Percentiles rank a stretch among this genome's conserved stretches.
These are phyloP conservation scores for Linnemannia zychae DNA, from an alignment of 192 early-diverging fungal species.

Conservation along the genomic window DNA sequence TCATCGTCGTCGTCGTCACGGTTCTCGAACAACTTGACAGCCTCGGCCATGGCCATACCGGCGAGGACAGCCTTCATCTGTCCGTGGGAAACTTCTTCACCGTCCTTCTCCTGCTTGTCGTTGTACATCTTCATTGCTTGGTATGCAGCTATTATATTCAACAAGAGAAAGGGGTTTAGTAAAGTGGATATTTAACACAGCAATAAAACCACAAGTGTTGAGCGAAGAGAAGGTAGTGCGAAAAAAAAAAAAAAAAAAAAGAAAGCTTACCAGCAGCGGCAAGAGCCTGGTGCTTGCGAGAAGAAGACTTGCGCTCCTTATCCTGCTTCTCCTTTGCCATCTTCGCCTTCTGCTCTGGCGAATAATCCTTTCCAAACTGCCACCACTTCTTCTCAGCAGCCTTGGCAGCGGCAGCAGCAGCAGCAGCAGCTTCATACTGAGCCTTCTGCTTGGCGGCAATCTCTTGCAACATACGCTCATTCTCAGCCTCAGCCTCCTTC, in stretches of 20 bases:
- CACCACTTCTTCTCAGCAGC: constrained; percentile 49
- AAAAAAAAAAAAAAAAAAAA: background rate
- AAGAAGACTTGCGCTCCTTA: constrained; percentile 40
- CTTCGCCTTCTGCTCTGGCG: constrained; percentile 30
- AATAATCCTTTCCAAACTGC: constrained; percentile 17
- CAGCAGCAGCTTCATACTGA: constrained; percentile 40
- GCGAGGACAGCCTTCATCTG: constrained; percentile 55
- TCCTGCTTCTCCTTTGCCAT: constrained; percentile 32
- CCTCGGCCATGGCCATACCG: constrained; percentile 61
- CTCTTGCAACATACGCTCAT: constrained; percentile 30
- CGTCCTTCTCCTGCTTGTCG: constrained; percentile 41
- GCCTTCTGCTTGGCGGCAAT: constrained; percentile 38
- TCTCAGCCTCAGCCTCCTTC: constrained; percentile 44
- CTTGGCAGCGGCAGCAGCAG: constrained; percentile 34
- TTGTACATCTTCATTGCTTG: constrained; percentile 54
- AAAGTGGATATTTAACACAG: too few species aligned
- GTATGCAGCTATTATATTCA: constrained; percentile 32
- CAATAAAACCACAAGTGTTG: too few species aligned
- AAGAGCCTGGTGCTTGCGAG: constrained; percentile 48
- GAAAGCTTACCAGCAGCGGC: constrained; percentile 46
- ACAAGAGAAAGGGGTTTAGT: background rate
- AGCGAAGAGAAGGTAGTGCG: background rate
- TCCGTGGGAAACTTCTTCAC: constrained; percentile 42
- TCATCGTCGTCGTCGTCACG: constrained; percentile 50
- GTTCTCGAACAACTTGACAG: constrained; percentile 47